Evolutionary conservation across 169 alveolate species (phyloP).

Genomic region (Cyclospora cayetanensis): DNA sequence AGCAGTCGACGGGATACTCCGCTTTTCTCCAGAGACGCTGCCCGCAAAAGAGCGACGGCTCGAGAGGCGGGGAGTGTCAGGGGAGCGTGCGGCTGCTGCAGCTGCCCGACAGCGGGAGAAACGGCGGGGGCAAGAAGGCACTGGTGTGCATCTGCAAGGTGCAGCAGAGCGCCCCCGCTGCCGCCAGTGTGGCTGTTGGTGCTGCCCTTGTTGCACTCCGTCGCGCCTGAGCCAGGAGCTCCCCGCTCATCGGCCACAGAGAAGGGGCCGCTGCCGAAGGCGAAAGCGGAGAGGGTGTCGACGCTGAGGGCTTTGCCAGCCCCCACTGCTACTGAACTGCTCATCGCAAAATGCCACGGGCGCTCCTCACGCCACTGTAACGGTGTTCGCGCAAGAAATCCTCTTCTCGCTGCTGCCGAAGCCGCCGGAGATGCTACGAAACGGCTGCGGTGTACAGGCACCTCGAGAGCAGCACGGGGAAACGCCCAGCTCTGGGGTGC

Average conservation of each 20-base stretch:
- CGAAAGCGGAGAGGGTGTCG: neutral
- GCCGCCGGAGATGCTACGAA: constrained; percentile 33
- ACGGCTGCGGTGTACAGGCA: neutral
- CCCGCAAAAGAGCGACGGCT: neutral
- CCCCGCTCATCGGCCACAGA: neutral
- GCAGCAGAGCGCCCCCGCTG: neutral
- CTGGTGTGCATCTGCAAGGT: neutral
- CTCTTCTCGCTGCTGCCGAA: neutral
- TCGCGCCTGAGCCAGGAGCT: neutral
- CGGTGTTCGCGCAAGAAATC: neutral
- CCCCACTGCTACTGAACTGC: neutral
- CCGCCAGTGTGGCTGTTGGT: constrained; percentile 1
- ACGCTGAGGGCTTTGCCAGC: neutral
- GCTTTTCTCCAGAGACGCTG: neutral
- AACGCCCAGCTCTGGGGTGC: too few species aligned
- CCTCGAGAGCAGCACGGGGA: neutral
- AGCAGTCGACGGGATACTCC: neutral
- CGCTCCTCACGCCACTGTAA: neutral
- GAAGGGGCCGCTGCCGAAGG: neutral
- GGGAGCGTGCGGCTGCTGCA: constrained; percentile 21
- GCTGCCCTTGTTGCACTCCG: neutral
- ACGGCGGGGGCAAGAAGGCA: neutral
- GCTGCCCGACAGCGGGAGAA: neutral
- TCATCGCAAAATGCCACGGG: neutral
- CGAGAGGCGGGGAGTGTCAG: neutral